Conservation (phyloP, 768 basidiomycete genomes). For the Exsudoporus frostii region DNA sequence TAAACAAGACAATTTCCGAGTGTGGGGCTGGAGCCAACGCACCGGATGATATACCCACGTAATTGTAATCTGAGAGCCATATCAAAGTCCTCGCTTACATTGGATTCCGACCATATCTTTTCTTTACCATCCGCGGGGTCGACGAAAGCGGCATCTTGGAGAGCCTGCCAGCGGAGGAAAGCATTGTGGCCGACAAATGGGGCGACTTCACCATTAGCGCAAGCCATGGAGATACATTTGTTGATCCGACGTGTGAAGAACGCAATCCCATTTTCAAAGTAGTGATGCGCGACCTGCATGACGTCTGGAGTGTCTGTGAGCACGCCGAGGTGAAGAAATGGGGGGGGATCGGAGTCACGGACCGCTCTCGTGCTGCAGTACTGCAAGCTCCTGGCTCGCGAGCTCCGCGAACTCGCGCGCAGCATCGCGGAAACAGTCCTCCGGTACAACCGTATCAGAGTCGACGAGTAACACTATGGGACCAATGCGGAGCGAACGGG, state of each 20-base stretch:
- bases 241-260: conserved; percentile 89
- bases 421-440: conserved; percentile 89
- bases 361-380: conserved; percentile 90
- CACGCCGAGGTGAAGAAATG: background rate
- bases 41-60: conserved; percentile 69
- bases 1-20: conserved; percentile 1
- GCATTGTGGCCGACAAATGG: conserved; percentile 89
- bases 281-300: conserved; percentile 87
- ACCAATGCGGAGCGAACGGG: conserved; percentile 69
- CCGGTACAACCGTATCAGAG: conserved; percentile 85
- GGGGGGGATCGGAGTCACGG: conserved; percentile 33
- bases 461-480: conserved; percentile 81
- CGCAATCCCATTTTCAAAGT: conserved; percentile 88
- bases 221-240: conserved; percentile 74
- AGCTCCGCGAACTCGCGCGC: conserved; percentile 82
- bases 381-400: conserved; percentile 58
- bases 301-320: conserved; percentile 50
- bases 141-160: conserved; percentile 80
- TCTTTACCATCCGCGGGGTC: conserved; percentile 54
- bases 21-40: conserved; percentile 1
- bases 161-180: conserved; percentile 84
- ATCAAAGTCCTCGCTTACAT: conserved; percentile 71
- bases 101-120: conserved; percentile 69
- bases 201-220: conserved; percentile 72
- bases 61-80: conserved; percentile 59